Evolutionary conservation across 2,329 filamentous ascomycete genomes (phyloP).

Genomic region (Fusarium albosuccineum): DNA sequence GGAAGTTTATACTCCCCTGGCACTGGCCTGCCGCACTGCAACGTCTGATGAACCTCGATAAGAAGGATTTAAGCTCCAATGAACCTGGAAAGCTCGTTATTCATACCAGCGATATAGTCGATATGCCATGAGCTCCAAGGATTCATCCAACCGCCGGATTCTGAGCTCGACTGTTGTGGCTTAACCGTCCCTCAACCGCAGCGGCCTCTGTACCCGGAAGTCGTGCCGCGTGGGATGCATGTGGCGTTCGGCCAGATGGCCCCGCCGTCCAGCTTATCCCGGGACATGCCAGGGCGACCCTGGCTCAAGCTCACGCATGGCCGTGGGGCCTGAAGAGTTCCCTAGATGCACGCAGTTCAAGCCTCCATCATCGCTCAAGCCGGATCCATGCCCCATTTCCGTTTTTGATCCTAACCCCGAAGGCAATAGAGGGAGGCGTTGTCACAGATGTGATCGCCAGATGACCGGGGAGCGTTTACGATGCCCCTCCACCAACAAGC

Average conservation of each 20-base stretch:
- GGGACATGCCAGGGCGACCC: slow-evolving; percentile 36
- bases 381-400: slow-evolving; percentile 27
- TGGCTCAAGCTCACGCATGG: slow-evolving; percentile 39
- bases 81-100: not conserved
- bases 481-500: slow-evolving; percentile 24
- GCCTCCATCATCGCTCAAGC: slow-evolving; percentile 17
- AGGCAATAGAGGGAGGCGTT: slow-evolving; percentile 5
- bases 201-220: slow-evolving; percentile 32
- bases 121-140: not conserved
- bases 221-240: slow-evolving; percentile 41
- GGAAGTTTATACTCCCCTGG: slow-evolving; percentile 19
- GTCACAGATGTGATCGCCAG: slow-evolving; percentile 20
- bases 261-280: slow-evolving; percentile 39
- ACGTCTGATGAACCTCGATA: slow-evolving; percentile 3
- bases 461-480: slow-evolving; percentile 15
- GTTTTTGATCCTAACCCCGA: slow-evolving; percentile 22
- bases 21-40: slow-evolving; percentile 14
- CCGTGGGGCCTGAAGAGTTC: slow-evolving; percentile 42
- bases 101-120: not conserved
- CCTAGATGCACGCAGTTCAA: slow-evolving; percentile 32
- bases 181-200: slow-evolving; percentile 7
- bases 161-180: slow-evolving; percentile 2
- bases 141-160: no score
- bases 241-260: slow-evolving; percentile 43
- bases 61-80: not conserved